These are phyloP conservation scores for Zopfia rhizophila DNA, from an alignment of 2,329 filamentous ascomycete genomes.

Conservation along the genomic window DNA sequence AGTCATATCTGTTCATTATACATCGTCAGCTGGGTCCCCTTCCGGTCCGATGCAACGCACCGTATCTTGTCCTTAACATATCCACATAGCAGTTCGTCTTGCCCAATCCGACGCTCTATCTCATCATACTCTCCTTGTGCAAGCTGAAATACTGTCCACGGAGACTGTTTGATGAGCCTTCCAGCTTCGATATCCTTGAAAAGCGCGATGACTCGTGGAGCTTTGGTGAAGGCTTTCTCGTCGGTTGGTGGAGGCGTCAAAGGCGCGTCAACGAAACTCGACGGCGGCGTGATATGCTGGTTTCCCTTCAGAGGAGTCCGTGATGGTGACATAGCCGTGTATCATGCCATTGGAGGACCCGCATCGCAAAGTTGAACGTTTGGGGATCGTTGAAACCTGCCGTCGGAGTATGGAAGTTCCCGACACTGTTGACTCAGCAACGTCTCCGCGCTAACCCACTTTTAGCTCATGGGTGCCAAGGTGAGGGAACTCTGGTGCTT, in stretches of 20 bases:
- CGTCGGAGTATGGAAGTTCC: no score
- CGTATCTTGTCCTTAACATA: conserved; percentile 29
- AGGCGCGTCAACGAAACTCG: conserved; percentile 25
- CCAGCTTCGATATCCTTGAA: conserved; percentile 29
- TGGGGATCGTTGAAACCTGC: no score
- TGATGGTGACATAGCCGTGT: conserved; percentile 8
- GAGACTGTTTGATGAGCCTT: conserved; percentile 16
- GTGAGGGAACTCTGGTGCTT: no score
- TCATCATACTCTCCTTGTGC: conserved; percentile 26
- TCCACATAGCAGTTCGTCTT: conserved; percentile 24
- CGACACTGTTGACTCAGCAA: no score
- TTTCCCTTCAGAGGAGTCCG: conserved; percentile 3
- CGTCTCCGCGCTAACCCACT: no score
- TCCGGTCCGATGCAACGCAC: conserved; percentile 15
- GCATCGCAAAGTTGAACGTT: no score
- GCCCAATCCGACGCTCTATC: conserved; percentile 20
- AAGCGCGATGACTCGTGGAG: conserved; percentile 26
- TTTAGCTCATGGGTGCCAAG: no score
- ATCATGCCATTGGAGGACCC: not conserved
- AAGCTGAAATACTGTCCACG: conserved; percentile 29
- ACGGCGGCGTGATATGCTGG: conserved; percentile 27
- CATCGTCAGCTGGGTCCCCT: conserved; percentile 16
- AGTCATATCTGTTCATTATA: conserved; percentile 29
- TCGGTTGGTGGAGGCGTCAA: conserved; percentile 32
- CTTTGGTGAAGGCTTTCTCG: conserved; percentile 28